Conservation (phyloP, 2,329 filamentous ascomycete genomes). For the Penicillium sp. region DNA sequence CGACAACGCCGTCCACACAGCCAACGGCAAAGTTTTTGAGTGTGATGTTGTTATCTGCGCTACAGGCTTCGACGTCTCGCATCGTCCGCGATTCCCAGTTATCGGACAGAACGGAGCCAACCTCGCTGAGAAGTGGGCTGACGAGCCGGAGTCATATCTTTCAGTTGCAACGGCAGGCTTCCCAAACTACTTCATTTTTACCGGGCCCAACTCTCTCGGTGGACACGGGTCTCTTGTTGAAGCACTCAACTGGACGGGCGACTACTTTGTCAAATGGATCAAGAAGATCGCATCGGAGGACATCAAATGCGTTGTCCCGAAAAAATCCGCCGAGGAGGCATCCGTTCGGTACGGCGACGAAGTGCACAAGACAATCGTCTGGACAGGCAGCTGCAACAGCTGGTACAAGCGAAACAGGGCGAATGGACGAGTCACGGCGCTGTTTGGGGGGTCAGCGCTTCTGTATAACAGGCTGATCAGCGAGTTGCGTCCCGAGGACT, state of each 20-base stretch:
- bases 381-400: conserved; percentile 49
- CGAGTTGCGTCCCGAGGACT: conserved; percentile 54
- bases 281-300: conserved; percentile 38
- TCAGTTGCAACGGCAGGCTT: conserved; percentile 29
- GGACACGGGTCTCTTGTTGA: conserved; percentile 35
- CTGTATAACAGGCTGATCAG: conserved; percentile 43
- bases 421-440: conserved; percentile 52
- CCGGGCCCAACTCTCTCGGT: conserved; percentile 35
- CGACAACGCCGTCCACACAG: conserved; percentile 24
- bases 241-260: conserved; percentile 30
- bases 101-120: conserved; percentile 33
- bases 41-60: conserved; percentile 39
- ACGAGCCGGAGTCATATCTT: conserved; percentile 34
- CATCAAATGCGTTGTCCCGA: conserved; percentile 43
- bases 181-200: conserved; percentile 41
- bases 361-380: conserved; percentile 50
- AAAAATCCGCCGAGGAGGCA: conserved; percentile 51
- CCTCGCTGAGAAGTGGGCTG: conserved; percentile 32
- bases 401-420: conserved; percentile 58
- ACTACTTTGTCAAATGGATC: conserved; percentile 39
- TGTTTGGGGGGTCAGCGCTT: conserved; percentile 51
- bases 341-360: conserved; percentile 54
- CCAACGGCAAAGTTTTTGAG: conserved; percentile 27
- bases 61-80: conserved; percentile 48
- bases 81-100: conserved; percentile 40